Evolutionary conservation across 495 filamentous ascomycete species (phyloP), one percentile per base, ranked within the genome.

Genomic region (Penicillium bialowiezense): DNA sequence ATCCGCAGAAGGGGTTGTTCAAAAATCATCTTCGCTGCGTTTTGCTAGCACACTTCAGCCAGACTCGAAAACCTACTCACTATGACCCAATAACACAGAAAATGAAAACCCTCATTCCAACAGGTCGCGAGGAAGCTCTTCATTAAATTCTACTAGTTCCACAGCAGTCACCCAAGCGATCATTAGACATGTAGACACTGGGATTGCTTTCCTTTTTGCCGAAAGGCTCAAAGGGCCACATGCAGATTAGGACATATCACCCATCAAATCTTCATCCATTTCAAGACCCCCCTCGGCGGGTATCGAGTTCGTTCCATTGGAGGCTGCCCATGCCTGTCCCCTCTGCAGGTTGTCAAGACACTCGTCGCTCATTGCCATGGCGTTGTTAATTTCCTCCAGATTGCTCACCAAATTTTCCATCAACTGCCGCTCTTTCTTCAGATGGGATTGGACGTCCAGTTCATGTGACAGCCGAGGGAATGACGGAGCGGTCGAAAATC

Each of bases 221-320:
- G n/a, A n/a, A n/a, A n/a, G n/a, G n/a, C n/a, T n/a, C n/a, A n/a
- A n/a, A n/a, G n/a, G n/a, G n/a, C n/a, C 23, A 26, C 3, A 26
- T 26, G 3, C 23, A 26, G 23, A 4, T 13, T 29, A 48, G 3
- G 44, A 31, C 34, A 48, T 39, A 34, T 78, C 77, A 23, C 69
- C 80, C 85, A 89, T 88, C 33, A 89, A 68, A 57, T 89, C 84
- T 61, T 88, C 84, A 40, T 88, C 84, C 41, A 82, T 75, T 3
- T 81, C 69, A 36, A 68, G 59, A 5, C 58, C 59, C 32, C 71
- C 70, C 10, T 48, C 59, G 17, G 38, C 45, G 7, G 21, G 21
- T 7, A 44, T 56, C 8, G 41, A 14, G 32, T 42, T 35, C 2
- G 18, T 24, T 3, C 54, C 50, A 33, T 42, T 31, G 21, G 35